These are phyloP conservation scores for Haplosporangium sp. DNA, from an alignment of 371 early-diverging fungal genomes.

Conservation along the genomic window DNA sequence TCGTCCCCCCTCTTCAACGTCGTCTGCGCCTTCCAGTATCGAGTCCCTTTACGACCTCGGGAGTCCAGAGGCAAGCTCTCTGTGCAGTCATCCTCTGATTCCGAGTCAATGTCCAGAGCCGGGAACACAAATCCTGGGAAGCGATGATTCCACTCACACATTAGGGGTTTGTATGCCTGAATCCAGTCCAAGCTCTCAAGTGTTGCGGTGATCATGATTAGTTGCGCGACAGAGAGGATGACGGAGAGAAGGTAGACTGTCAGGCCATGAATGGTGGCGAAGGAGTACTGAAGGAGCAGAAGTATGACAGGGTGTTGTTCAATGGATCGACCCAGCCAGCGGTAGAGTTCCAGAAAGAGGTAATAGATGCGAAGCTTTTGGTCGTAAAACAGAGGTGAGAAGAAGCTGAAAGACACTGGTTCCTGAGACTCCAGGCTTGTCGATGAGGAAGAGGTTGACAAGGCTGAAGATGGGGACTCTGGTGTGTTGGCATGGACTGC, in stretches of 20 bases:
- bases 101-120: conserved; percentile 37
- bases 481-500: conserved; percentile 22
- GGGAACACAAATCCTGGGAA: conserved; percentile 52
- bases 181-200: conserved; percentile 50
- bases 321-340: conserved; percentile 16
- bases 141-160: conserved; percentile 39
- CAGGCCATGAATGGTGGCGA: conserved; percentile 37
- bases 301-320: conserved; percentile 24
- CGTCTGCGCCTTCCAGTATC: conserved; percentile 17
- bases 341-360: conserved; percentile 19
- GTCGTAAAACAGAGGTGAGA: conserved; percentile 47
- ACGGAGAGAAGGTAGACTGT: conserved; percentile 45
- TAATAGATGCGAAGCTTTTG: conserved; percentile 43
- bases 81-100: conserved; percentile 1
- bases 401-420: conserved; percentile 32
- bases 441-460: conserved; percentile 23
- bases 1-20: conserved; percentile 20
- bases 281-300: conserved; percentile 39
- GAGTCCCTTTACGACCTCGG: conserved; percentile 4
- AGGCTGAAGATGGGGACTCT: conserved; percentile 21
- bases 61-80: background rate
- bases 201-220: conserved; percentile 43
- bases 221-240: conserved; percentile 38
- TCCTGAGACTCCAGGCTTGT: conserved; percentile 2
- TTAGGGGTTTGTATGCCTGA: conserved; percentile 31